Evolutionary conservation across 495 filamentous ascomycete genomes (phyloP).

Genomic region (Rhypophila decipiens): DNA sequence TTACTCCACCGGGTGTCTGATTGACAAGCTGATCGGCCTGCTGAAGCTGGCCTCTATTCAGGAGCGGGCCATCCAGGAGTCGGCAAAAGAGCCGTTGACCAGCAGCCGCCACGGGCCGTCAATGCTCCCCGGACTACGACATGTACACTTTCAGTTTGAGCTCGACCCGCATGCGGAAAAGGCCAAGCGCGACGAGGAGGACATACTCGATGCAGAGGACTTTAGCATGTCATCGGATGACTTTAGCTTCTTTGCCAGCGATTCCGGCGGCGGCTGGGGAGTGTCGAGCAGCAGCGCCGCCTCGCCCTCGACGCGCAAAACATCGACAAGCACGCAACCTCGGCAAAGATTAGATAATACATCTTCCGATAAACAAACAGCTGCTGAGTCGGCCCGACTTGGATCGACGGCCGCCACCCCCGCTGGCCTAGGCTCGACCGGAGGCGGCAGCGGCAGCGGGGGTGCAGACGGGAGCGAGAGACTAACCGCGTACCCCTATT

Average conservation of each 20-base stretch:
- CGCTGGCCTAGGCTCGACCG: too few species aligned
- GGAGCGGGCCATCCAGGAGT: conserved; percentile 26
- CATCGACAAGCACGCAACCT: too few species aligned
- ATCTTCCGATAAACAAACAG: too few species aligned
- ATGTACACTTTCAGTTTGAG: conserved; percentile 36
- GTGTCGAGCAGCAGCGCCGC: background rate
- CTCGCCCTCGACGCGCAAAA: too few species aligned
- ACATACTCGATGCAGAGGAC: conserved; percentile 18
- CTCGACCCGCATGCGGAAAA: too few species aligned
- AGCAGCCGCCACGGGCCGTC: conserved; percentile 16
- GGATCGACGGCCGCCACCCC: background rate
- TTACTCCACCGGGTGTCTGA: conserved; percentile 32
- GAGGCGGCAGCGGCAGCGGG: background rate
- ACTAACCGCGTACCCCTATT: background rate
- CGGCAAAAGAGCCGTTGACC: too few species aligned
- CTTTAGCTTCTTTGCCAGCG: conserved; percentile 19
- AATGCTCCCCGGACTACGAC: conserved; percentile 30
- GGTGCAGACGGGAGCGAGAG: background rate
- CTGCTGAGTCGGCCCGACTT: too few species aligned
- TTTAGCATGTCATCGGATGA: conserved; percentile 19
- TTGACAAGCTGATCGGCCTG: conserved; percentile 28
- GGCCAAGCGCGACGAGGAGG: conserved; percentile 22
- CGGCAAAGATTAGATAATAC: too few species aligned
- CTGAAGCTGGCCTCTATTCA: conserved; percentile 34
- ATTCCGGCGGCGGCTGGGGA: background rate